Evolutionary conservation across 441 rosid genomes (phyloP).

Genomic region (Pelargonium fulgidum): DNA sequence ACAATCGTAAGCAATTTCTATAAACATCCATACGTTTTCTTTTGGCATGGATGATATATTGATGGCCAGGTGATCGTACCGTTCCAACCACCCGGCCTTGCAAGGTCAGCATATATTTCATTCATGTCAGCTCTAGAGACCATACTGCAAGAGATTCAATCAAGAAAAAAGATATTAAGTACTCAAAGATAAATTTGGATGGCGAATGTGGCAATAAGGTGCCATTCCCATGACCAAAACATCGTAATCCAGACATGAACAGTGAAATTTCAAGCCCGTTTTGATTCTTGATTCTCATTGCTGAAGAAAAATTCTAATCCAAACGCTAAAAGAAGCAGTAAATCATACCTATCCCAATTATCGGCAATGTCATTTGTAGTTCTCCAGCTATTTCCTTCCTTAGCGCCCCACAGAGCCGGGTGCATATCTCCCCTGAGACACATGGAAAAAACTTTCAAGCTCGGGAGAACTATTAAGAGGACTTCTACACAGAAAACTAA

Average conservation of each 20-base stretch:
- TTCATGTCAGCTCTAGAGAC: constrained; percentile 58
- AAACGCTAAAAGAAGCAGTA: background rate
- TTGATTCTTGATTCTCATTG: no score
- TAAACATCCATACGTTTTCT: background rate
- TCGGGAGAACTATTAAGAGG: background rate
- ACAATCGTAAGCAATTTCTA: constrained; percentile 16
- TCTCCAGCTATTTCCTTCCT: constrained; percentile 71
- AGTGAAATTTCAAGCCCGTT: no score
- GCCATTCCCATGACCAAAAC: no score
- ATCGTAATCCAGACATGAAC: no score
- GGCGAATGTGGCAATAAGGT: background rate
- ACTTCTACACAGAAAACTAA: background rate
- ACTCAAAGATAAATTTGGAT: background rate
- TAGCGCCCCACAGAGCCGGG: constrained; percentile 65
- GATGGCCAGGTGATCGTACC: constrained; percentile 25
- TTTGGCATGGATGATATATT: background rate
- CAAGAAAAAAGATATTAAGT: background rate
- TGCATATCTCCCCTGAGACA: constrained; percentile 64
- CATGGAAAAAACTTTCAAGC: background rate
- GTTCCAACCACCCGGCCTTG: constrained; percentile 75
- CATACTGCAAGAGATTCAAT: constrained; percentile 38
- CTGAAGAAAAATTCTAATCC: no score
- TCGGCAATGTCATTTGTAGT: constrained; percentile 61
- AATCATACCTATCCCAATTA: constrained; percentile 49
- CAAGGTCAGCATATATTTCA: constrained; percentile 54